phyloP scores from a whole-genome alignment of 2,329 filamentous ascomycete genomes.

The Clarireedia hainanense region DNA sequence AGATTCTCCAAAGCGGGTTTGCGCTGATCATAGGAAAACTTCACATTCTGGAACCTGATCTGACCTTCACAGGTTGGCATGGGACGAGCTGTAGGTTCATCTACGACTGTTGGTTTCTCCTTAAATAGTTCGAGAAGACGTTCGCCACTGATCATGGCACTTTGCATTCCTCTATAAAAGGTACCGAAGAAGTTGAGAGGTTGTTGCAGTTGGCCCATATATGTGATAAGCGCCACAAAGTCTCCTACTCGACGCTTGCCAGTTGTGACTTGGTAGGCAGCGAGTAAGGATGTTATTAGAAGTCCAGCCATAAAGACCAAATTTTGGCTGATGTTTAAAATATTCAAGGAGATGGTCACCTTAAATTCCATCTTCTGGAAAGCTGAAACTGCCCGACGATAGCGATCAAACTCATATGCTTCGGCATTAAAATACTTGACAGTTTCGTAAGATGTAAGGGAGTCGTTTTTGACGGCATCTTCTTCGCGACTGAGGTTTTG shows the following conservation, averaged over 20 bases:
- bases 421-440: conserved; percentile 89
- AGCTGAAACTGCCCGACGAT: conserved; percentile 59
- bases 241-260: conserved; percentile 59
- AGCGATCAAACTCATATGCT: conserved; percentile 67
- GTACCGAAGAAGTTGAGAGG: conserved; percentile 86
- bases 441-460: conserved; percentile 96
- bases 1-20: conserved; percentile 79
- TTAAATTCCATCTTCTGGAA: conserved; percentile 71
- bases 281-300: conserved; percentile 63
- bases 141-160: conserved; percentile 95
- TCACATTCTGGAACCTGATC: conserved; percentile 80
- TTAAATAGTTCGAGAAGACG: conserved; percentile 93
- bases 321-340: conserved; percentile 77
- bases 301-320: conserved; percentile 73
- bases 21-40: conserved; percentile 82
- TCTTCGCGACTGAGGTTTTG: conserved; percentile 92
- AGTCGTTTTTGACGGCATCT: conserved; percentile 97
- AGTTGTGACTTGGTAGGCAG: conserved; percentile 67
- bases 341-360: conserved; percentile 66
- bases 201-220: conserved; percentile 71
- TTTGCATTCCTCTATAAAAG: conserved; percentile 93
- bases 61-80: conserved; percentile 67
- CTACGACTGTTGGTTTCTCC: conserved; percentile 84
- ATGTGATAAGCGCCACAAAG: conserved; percentile 67
- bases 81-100: conserved; percentile 56